Evolutionary conservation across 257 asterid species (phyloP).

Genomic region (Penstemon eatonii): DNA sequence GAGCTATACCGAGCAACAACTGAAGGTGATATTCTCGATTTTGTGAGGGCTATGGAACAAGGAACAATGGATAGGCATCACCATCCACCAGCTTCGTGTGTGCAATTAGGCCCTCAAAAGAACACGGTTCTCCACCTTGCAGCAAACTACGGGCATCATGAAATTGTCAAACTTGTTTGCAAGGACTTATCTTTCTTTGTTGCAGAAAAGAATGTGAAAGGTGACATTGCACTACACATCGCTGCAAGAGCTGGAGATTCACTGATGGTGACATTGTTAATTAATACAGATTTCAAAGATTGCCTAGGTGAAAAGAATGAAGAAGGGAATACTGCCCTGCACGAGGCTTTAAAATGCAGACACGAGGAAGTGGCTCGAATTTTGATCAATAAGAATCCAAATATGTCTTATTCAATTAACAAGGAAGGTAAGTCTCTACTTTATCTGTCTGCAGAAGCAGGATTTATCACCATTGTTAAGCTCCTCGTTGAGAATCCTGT

Average conservation of each 20-base stretch:
- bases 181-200: slow-evolving; percentile 50
- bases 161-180: slow-evolving; percentile 50
- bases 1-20: slow-evolving; percentile 42
- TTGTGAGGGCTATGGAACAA: slow-evolving; percentile 42
- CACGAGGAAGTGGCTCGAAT: slow-evolving; percentile 50
- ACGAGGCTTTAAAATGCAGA: slow-evolving; percentile 39
- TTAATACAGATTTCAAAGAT: slow-evolving; percentile 40
- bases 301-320: slow-evolving; percentile 40
- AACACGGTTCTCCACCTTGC: slow-evolving; percentile 55
- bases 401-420: slow-evolving; percentile 40
- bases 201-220: slow-evolving; percentile 47
- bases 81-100: slow-evolving; percentile 36
- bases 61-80: slow-evolving; percentile 26
- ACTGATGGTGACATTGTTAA: slow-evolving; percentile 33
- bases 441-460: slow-evolving; percentile 60
- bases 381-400: slow-evolving; percentile 40
- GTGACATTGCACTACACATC: slow-evolving; percentile 50
- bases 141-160: slow-evolving; percentile 40
- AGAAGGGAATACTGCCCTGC: slow-evolving; percentile 48
- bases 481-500: slow-evolving; percentile 51
- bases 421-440: slow-evolving; percentile 49
- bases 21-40: slow-evolving; percentile 54
- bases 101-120: slow-evolving; percentile 50
- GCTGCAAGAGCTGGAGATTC: slow-evolving; percentile 54
- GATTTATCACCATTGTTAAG: slow-evolving; percentile 41